These are phyloP conservation scores for Blastocystis hominis DNA, from an alignment of 352 stramenopile genomes.

Conservation along the genomic window DNA sequence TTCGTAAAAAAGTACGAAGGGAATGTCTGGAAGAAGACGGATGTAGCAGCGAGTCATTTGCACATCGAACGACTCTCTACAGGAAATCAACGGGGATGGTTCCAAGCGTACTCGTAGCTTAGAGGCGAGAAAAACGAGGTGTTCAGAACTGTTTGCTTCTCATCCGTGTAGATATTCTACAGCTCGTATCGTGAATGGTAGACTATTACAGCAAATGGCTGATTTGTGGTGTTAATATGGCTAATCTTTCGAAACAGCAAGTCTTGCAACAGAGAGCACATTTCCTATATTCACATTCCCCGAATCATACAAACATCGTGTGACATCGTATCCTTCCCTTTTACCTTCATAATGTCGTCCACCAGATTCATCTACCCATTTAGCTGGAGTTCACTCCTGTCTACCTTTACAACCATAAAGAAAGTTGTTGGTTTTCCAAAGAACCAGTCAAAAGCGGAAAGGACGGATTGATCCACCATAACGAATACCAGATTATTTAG, in stretches of 20 bases:
- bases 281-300: neutral
- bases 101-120: neutral
- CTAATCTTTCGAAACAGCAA: conserved; percentile 11
- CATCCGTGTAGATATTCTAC: conserved; percentile 29
- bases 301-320: neutral
- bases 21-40: conserved; percentile 22
- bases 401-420: conserved; percentile 25
- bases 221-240: conserved; percentile 51
- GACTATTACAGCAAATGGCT: conserved; percentile 18
- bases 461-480: neutral
- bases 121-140: conserved; percentile 13
- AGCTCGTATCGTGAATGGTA: neutral
- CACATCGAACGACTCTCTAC: conserved; percentile 47
- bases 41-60: conserved; percentile 55
- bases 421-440: neutral
- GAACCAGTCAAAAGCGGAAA: conserved; percentile 47
- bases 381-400: no score
- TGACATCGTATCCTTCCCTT: neutral
- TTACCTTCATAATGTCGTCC: neutral
- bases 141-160: conserved; percentile 24
- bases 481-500: conserved; percentile 48
- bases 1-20: conserved; percentile 29
- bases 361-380: neutral
- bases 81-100: neutral
- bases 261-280: neutral